phyloP scores from a whole-genome alignment of 805 yeast genomes.

The Wickerhamomyces rabaulensis region DNA sequence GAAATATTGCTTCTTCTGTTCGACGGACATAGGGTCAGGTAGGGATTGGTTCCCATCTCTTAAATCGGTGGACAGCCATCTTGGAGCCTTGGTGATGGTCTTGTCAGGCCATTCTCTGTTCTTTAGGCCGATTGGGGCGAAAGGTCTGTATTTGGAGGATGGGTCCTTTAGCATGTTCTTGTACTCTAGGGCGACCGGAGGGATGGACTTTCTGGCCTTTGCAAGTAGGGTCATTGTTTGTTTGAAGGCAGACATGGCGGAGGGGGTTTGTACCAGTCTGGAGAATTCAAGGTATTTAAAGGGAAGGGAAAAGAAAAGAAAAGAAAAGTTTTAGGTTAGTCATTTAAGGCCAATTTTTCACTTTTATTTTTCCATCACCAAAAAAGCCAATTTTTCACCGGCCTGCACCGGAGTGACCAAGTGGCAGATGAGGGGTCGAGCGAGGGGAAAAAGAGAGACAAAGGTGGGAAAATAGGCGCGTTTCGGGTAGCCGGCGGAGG shows the following conservation, averaged over 20 bases:
- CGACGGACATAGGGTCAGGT: conserved; percentile 79
- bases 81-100: conserved; percentile 62
- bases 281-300: too few species aligned
- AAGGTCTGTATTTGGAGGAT: conserved; percentile 53
- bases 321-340: neutral
- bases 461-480: too few species aligned
- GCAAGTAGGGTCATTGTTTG: neutral
- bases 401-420: too few species aligned
- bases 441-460: too few species aligned
- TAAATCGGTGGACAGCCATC: conserved; percentile 77
- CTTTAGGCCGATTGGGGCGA: conserved; percentile 48
- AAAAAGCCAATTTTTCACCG: too few species aligned
- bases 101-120: conserved; percentile 72
- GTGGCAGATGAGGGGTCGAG: too few species aligned
- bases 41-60: conserved; percentile 80
- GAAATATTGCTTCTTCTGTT: conserved; percentile 69
- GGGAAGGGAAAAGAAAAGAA: too few species aligned
- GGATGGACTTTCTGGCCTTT: conserved; percentile 19
- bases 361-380: too few species aligned
- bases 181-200: conserved; percentile 22
- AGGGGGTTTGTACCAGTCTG: too few species aligned
- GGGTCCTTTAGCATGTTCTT: conserved; percentile 67
- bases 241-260: neutral
- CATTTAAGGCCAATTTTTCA: neutral
- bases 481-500: neutral